Conservation (phyloP, 73 alveolate species). For the Tetrahymena thermophila region DNA sequence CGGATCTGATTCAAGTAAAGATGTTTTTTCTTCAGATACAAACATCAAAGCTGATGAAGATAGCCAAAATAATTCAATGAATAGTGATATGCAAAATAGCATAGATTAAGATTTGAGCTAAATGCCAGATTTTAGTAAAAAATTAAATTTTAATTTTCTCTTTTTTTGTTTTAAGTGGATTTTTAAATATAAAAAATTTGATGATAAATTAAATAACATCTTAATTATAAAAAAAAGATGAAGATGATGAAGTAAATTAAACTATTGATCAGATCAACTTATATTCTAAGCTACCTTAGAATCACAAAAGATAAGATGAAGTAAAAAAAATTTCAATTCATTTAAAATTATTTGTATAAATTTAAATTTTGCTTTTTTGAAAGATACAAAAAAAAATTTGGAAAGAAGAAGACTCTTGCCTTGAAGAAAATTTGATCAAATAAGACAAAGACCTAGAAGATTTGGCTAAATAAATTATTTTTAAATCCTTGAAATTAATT, state of each 20-base stretch:
- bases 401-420: neutral
- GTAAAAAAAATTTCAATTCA: neutral
- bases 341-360: neutral
- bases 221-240: too few species aligned
- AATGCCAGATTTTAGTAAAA: neutral
- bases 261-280: neutral
- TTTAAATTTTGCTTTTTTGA: neutral
- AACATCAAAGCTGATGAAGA: neutral
- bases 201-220: too few species aligned
- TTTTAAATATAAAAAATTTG: too few species aligned
- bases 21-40: neutral
- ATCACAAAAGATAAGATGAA: neutral
- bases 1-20: neutral
- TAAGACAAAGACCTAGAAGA: neutral
- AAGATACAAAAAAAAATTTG: neutral
- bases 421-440: neutral
- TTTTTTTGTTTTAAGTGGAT: too few species aligned
- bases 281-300: neutral
- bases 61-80: neutral
- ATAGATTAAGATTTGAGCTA: neutral
- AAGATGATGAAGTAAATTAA: neutral
- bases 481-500: neutral
- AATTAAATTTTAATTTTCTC: too few species aligned
- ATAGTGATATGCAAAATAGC: neutral
- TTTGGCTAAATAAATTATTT: neutral